Evolutionary conservation across 345 rosid genomes (phyloP), one percentile per base, ranked within the genome.

Genomic region (Gossypium anomalum): DNA sequence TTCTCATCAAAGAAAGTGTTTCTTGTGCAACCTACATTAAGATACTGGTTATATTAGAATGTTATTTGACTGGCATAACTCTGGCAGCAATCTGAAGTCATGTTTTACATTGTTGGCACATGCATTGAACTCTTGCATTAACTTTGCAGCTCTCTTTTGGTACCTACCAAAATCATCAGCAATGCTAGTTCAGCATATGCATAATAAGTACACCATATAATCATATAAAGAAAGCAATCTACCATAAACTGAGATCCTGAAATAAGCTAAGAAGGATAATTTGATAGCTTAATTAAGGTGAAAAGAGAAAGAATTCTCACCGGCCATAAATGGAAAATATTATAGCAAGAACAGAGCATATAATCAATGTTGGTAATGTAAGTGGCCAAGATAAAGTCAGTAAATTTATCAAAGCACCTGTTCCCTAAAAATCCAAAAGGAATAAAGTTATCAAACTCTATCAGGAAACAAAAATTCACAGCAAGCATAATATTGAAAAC

Each of bases 361-460:
- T 53, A 20, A 84, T 23, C 76, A 86, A 47, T 34, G 91, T 76
- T 55, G 91, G 84, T 59, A 84, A 58, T 13, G 91, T 74, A n/a
- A 88, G 86, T 11, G 89, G 81, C 88, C 91, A 82, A 47, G 91
- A 84, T 67, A 88, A 79, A 71, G 66, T 80, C 75, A 88, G 78
- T 80, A 86, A 84, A 77, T 84, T 82, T 70, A 86, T 73, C 70
- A 86, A 78, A 59, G 91, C 88, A 80, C 89, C 89, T 5, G 78
- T 79, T 57, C 89, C 91, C 91, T 88, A 41, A 71, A 76, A 61
- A 73, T 76, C 62, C 12, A 51, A 77, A 55, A 56, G 38, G 34
- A 13, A 57, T 15, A 5, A 67, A 51, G 15, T 12, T 52, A 57
- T 15, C 9, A 67, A 49, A 75, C 4, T 57, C 25, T 62, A 57